Evolutionary conservation across 305 asterid species (phyloP).

Genomic region (Caryopteris hybrid): DNA sequence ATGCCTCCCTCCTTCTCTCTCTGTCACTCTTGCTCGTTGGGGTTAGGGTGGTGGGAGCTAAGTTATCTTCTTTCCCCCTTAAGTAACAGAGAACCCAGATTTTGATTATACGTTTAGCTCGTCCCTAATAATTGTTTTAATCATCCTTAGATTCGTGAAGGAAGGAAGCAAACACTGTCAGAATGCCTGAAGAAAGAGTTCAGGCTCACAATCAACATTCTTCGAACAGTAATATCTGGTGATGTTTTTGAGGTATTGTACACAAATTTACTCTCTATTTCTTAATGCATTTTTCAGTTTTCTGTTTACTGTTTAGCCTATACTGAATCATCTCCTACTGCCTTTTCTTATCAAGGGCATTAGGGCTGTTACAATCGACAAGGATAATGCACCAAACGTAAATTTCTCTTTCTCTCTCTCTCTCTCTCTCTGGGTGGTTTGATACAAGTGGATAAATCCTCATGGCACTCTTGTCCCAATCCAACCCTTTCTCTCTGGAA

Average conservation of each 20-base stretch:
- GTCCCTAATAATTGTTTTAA: not conserved
- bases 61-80: too few relatives aligned
- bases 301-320: not conserved
- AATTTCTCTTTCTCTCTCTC: conserved; percentile 25
- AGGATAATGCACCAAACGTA: conserved; percentile 84
- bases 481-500: not conserved
- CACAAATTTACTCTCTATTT: not conserved
- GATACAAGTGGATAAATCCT: too few relatives aligned
- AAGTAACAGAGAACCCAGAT: too few relatives aligned
- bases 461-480: not conserved
- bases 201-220: conserved; percentile 69
- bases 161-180: conserved; percentile 62
- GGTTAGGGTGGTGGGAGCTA: too few relatives aligned
- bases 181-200: conserved; percentile 87
- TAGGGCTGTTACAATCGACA: conserved; percentile 80
- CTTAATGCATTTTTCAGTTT: not conserved
- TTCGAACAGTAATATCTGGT: conserved; percentile 50
- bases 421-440: not conserved
- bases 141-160: conserved; percentile 66
- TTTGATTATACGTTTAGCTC: not conserved
- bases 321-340: not conserved
- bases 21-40: too few relatives aligned
- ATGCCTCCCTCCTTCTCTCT: not conserved
- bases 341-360: conserved; percentile 50
- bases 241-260: conserved; percentile 83